Conservation (phyloP, 495 filamentous ascomycete species). For the Tuber calosporum region DNA sequence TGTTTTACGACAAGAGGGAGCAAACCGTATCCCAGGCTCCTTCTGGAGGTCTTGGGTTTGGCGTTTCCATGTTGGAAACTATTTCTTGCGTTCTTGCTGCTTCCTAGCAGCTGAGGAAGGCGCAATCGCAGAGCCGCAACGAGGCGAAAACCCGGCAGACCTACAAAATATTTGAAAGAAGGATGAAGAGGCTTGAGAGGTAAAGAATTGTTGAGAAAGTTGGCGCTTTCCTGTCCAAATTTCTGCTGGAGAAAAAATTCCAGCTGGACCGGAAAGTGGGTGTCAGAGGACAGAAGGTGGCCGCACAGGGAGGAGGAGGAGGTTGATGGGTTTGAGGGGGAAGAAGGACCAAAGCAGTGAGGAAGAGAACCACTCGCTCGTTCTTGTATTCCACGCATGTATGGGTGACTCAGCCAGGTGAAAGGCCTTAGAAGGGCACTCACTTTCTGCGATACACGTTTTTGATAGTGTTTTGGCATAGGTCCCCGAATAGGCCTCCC, state of each 20-base stretch:
- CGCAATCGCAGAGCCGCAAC: background rate
- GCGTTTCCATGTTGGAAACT: background rate
- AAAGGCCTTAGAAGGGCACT: background rate
- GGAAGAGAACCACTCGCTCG: background rate
- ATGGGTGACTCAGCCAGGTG: background rate
- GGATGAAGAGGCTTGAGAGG: background rate
- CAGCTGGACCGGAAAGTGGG: background rate
- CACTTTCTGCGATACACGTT: background rate
- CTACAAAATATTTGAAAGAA: background rate
- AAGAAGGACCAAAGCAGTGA: background rate
- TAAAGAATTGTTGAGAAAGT: background rate
- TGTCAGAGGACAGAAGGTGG: background rate
- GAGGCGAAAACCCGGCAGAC: background rate
- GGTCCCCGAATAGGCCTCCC: background rate
- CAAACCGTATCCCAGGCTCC: constrained; percentile 1
- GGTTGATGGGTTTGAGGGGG: background rate
- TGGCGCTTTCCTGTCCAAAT: background rate
- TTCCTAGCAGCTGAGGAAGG: background rate
- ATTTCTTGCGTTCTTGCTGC: background rate
- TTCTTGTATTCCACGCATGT: background rate
- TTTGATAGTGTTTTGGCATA: background rate
- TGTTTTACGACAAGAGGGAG: background rate
- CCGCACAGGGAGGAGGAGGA: background rate
- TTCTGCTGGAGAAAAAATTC: background rate
- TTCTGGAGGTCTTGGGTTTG: background rate